phyloP scores from a whole-genome alignment of 805 yeast species.

The Metschnikowia hibisci region DNA sequence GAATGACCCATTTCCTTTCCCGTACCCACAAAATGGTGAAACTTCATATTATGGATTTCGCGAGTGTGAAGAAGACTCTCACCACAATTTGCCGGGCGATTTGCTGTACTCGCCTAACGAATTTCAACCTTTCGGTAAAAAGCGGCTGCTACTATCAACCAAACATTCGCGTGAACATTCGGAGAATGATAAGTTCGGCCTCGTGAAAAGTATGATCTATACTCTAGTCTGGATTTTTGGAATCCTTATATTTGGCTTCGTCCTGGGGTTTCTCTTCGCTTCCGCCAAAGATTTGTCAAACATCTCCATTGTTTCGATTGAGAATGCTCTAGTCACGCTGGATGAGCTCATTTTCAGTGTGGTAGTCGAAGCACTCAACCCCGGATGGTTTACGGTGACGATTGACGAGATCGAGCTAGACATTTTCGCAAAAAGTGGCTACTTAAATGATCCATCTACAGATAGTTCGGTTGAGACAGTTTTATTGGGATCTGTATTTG shows the following conservation, averaged over 20 bases:
- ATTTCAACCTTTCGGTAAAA: background rate
- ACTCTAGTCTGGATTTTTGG: slow-evolving; percentile 43
- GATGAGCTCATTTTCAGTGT: slow-evolving; percentile 83
- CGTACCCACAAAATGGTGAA: slow-evolving; percentile 28
- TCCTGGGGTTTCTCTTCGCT: slow-evolving; percentile 80
- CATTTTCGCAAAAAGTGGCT: slow-evolving; percentile 73
- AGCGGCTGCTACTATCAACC: slow-evolving; percentile 28
- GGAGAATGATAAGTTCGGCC: slow-evolving; percentile 15
- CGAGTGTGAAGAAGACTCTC: slow-evolving; percentile 36
- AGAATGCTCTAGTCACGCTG: slow-evolving; percentile 70
- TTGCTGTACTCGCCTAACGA: background rate
- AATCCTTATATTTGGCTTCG: slow-evolving; percentile 68
- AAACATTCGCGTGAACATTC: slow-evolving; percentile 21
- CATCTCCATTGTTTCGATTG: slow-evolving; percentile 57
- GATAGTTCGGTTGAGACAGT: slow-evolving; percentile 52
- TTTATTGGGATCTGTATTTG: slow-evolving; percentile 63
- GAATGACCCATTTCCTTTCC: slow-evolving; percentile 32
- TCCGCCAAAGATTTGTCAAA: slow-evolving; percentile 77
- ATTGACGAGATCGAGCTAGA: slow-evolving; percentile 71
- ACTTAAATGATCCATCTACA: slow-evolving; percentile 21
- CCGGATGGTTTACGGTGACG: slow-evolving; percentile 71
- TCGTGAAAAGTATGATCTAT: slow-evolving; percentile 35
- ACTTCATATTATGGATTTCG: slow-evolving; percentile 36
- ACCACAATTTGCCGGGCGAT: background rate
- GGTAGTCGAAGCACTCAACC: slow-evolving; percentile 76